Evolutionary conservation across 208 protist species (phyloP), one percentile per base, ranked within the genome.

Genomic region (Acanthamoeba healyi): DNA sequence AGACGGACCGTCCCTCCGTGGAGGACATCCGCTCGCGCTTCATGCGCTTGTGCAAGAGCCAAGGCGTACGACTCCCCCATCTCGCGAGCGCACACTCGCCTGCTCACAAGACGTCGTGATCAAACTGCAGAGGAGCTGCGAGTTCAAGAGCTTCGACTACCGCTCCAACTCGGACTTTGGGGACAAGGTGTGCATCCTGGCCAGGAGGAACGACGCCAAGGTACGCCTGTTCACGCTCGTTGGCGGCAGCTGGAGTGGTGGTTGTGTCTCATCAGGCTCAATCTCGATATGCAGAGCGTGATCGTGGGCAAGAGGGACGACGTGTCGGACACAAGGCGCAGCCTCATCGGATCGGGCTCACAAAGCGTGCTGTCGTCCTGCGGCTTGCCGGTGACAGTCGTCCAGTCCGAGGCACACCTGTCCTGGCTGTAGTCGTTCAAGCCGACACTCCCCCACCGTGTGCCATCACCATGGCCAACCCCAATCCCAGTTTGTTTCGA

Each of bases 301-400:
- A 92, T 92, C 86, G 29, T 92, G 1, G 61, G 77, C 22, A 86
- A 86, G 77, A 49, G 77, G 38, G 77, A 86, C 1, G 42, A 58
- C 77, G 77, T 86, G 3, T 86, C 77, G 42, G 77, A 58, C 44
- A 58, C 34, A 1, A 49, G 77, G 29, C 77, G 77, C 1, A 14
- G n/a, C 42, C 0, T 86, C 77, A 38, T 58, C 15, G 77, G 77
- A 4, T 86, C 77, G 14, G 19, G 29, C 24, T 86, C 77, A 14
- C 42, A 51, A 26, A 86, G 77, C 77, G 77, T 86, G 29, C 77
- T 86, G 0, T 86, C 77, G n/a, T 84, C 42, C 26, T 86, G 77
- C 77, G 77, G 77, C 26, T 2, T 86, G 17, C 77, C 77, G 19
- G 77, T 86, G 32, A 86, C 77, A 4, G 44, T 86, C 44, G 77